Conservation (phyloP, 441 rosid genomes). For the Sinapis alba region DNA sequence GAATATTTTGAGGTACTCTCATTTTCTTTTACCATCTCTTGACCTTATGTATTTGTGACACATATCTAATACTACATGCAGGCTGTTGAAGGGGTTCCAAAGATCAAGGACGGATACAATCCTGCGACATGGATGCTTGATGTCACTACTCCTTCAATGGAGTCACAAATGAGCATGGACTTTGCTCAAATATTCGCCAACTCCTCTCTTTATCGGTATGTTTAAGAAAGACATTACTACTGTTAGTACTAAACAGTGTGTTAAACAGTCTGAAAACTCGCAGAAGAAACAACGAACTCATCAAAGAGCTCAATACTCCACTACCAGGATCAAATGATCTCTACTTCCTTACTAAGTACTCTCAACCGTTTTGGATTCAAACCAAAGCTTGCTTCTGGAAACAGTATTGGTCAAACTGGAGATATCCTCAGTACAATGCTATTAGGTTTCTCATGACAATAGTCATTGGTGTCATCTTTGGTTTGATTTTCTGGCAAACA, state of each 20-base stretch:
- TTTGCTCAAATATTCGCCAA: constrained; percentile 69
- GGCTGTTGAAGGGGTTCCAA: constrained; percentile 74
- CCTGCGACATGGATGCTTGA: constrained; percentile 98
- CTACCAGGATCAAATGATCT: constrained; percentile 63
- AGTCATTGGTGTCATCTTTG: constrained; percentile 58
- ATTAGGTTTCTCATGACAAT: constrained; percentile 63
- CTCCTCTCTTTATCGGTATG: constrained; percentile 59
- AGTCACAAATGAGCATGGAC: constrained; percentile 64
- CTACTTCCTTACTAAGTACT: constrained; percentile 67
- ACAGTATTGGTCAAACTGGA: constrained; percentile 81
- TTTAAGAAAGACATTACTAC: background rate
- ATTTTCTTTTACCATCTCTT: background rate
- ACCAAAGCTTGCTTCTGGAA: constrained; percentile 86
- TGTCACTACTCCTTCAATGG: constrained; percentile 59
- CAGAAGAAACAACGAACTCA: constrained; percentile 79
- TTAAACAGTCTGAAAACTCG: background rate
- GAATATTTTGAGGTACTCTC: constrained; percentile 64
- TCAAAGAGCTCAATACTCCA: constrained; percentile 72
- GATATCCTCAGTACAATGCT: constrained; percentile 75
- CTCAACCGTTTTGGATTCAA: constrained; percentile 64
- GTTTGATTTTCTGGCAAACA: constrained; percentile 76
- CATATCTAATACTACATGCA: constrained; percentile 26
- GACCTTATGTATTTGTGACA: background rate
- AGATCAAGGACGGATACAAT: constrained; percentile 71
- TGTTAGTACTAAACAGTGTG: background rate